Evolutionary conservation across 257 asterid genomes (phyloP), one percentile per base, ranked within the genome.

Genomic region (Nicotiana benthamiana): DNA sequence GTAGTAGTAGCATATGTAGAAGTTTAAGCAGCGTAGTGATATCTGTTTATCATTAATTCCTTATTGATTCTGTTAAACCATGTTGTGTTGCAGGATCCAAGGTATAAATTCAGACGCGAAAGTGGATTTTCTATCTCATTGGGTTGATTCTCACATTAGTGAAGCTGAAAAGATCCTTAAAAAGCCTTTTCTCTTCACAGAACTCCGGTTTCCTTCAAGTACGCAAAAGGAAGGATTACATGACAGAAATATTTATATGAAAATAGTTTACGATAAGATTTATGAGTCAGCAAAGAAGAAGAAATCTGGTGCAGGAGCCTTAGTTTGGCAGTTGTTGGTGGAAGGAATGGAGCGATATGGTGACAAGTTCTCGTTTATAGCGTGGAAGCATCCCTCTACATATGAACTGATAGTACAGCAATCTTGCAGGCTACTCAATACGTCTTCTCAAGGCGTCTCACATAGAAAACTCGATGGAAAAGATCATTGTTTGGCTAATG

Each of bases 171-270:
- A 60, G 20, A 74, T 81, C 1, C 80, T 86, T 10, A 84, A 84
- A 77, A 86, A 84, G 80, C 89, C 89, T 0, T 85, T 86, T 80
- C 86, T 86, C 2, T 86, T 86, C 60, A 84, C 89, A 28, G 89
- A 86, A 84, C 83, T 86, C 24, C 87, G 89, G 40, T 72, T 82
- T 12, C 85, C 83, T 30, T 77, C 66, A 9, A 52, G 77, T 46
- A 59, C 40, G 26, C 77, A 83, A 18, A 75, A 66, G 22, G 59
- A 65, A 9, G 85, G 75, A 63, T 62, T 63, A 60, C 40, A 78
- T 68, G 80, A 86, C 13, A 79, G 82, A 66, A 82, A 86, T 61
- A 63, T 46, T 66, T 11, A 83, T 36, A 53, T 86, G 60, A 83
- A 79, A 67, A 79, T 68, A 12, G 80, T 83, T 13, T 84, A 81